These are phyloP conservation scores for Wolfiporia cocos DNA, from an alignment of 1,284 basidiomycete genomes.

Conservation along the genomic window DNA sequence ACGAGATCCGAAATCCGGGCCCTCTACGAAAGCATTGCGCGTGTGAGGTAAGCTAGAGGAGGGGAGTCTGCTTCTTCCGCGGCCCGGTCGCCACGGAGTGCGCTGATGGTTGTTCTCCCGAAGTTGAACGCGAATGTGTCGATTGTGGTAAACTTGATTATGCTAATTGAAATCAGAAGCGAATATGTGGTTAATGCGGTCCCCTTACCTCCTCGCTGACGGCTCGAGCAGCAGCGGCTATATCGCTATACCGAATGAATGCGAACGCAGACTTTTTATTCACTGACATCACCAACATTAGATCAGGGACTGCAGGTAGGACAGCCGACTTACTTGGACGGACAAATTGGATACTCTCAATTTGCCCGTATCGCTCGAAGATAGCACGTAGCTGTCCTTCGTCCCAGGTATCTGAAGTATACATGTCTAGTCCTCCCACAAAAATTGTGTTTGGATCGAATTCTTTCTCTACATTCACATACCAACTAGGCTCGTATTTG, in stretches of 20 bases:
- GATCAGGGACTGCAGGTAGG: conserved; percentile 6
- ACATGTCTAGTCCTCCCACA: conserved; percentile 66
- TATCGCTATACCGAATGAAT: conserved; percentile 63
- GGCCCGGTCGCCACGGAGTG: conserved; percentile 18
- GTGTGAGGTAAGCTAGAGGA: too few relatives aligned
- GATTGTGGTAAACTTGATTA: conserved; percentile 58
- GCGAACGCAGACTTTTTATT: conserved; percentile 64
- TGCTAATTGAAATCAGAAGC: conserved; percentile 36
- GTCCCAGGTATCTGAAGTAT: conserved; percentile 58
- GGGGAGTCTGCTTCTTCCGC: conserved; percentile 5
- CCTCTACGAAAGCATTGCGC: too few relatives aligned
- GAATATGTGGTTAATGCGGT: background rate
- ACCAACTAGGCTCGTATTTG: background rate
- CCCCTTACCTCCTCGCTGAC: conserved; percentile 51
- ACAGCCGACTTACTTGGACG: conserved; percentile 43
- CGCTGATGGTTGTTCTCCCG: conserved; percentile 26
- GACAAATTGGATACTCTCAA: conserved; percentile 58
- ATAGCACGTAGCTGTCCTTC: conserved; percentile 50
- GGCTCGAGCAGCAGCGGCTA: conserved; percentile 52
- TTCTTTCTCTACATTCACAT: conserved; percentile 27
- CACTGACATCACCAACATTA: conserved; percentile 28
- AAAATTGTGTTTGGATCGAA: conserved; percentile 66
- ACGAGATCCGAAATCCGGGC: too few relatives aligned
- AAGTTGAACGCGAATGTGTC: conserved; percentile 63
- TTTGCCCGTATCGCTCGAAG: conserved; percentile 57